Base-by-base conservation (phyloP, 2,329 filamentous ascomycete genomes). In the Plectosphaerella sp. region DNA sequence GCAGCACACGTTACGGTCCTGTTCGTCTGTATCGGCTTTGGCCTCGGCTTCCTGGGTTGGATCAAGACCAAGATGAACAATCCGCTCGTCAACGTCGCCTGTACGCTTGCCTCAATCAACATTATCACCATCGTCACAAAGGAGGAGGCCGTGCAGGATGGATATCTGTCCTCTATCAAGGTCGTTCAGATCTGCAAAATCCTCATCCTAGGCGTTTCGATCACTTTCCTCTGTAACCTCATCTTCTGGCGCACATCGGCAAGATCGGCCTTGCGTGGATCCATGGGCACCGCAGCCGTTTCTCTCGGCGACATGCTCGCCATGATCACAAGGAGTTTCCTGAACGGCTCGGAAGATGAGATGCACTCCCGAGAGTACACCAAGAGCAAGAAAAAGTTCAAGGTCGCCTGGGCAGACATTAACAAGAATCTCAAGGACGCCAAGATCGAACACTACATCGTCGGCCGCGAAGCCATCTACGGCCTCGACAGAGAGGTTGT, bases 81-180 rank as follows among this genome's bases (percentile, higher is more conserved):
- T 60, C 88, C 90, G 7, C 72, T 94, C 51, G 89, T 94, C 57
- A 92, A 91, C 63, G 88, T 93, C 36, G 89, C 88, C 47, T 91
- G 88, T 59, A 96, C 91, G 33, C 76, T 97, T 58, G 84, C 92
- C 7, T 93, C 90, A 35, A 84, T 97, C 53, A 90, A 90, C 48
- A 89, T 94, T 57, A 96, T 97, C 64, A 92, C 89, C 3, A 83
- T 96, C 45, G 75, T 97, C 56, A 96, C 93, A 11, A 96, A 95
- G 69, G 93, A 97, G 68, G 91, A 91, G 48, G 85, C 91, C 3
- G 86, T 97, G 1, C 89, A 96, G 61, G 84, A 81, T 35, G 90
- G 89, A 6, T 86, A 87, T 49, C 91, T 96, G 62, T 91, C 88
- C 0, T 84, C 88, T 60, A 83, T 83, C 53, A 95, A 95, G 69